Conservation (phyloP, 1,284 basidiomycete species). For the Trametes sp. region DNA sequence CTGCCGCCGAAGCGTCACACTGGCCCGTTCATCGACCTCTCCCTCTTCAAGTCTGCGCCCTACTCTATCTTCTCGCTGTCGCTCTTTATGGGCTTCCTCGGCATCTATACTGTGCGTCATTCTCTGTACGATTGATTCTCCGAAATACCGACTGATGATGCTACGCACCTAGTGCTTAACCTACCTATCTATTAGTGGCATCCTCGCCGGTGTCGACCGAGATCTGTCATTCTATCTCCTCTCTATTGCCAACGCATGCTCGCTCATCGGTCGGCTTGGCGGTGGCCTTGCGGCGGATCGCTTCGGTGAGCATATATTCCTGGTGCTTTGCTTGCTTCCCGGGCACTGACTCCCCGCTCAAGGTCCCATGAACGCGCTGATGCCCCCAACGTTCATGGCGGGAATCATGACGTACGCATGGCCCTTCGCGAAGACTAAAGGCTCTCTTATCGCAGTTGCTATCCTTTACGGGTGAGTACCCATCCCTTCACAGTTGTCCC, state of each 20-base stretch:
- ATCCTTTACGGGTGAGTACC: conserved; percentile 57
- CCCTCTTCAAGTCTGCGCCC: conserved; percentile 54
- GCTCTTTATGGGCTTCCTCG: conserved; percentile 58
- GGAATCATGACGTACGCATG: conserved; percentile 62
- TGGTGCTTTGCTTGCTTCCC: not conserved
- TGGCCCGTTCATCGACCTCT: conserved; percentile 58
- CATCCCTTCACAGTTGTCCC: not conserved
- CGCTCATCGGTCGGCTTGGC: conserved; percentile 50
- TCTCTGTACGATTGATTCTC: not conserved
- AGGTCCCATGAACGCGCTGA: conserved; percentile 64
- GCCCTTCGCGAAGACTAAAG: conserved; percentile 56
- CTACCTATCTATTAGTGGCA: conserved; percentile 54
- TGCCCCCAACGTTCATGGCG: conserved; percentile 56
- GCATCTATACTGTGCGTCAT: conserved; percentile 58
- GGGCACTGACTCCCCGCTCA: not conserved
- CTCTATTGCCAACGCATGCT: conserved; percentile 53
- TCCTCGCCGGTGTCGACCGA: conserved; percentile 45
- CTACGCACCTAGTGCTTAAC: conserved; percentile 51
- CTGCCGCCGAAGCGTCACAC: conserved; percentile 55
- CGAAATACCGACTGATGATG: not conserved
- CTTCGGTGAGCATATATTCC: conserved; percentile 38
- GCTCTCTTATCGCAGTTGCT: conserved; percentile 53
- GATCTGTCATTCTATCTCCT: conserved; percentile 54
- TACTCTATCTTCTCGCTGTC: conserved; percentile 54
- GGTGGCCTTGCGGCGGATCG: conserved; percentile 51